phyloP scores from a whole-genome alignment of 352 stramenopile species.

The Pilasporangium apinafurcum region DNA sequence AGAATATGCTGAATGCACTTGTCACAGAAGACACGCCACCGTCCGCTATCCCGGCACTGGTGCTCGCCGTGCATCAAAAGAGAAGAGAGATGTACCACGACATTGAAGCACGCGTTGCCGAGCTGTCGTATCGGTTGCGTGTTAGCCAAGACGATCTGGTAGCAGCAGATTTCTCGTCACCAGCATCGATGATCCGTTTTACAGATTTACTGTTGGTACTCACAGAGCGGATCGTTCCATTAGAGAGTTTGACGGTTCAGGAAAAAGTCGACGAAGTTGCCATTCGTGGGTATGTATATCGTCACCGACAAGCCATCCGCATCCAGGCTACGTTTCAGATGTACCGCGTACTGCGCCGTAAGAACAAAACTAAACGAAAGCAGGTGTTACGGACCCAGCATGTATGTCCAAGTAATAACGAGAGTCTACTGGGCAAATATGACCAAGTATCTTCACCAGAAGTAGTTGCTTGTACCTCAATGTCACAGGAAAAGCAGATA shows the following conservation, averaged over 20 bases:
- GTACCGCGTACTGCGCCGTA: constrained; percentile 33
- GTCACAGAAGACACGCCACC: constrained; percentile 29
- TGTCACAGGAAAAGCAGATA: too few species aligned
- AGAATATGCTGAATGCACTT: constrained; percentile 22
- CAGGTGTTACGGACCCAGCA: too few species aligned
- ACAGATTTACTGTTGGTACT: constrained; percentile 68
- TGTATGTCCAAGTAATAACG: background rate
- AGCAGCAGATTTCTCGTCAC: constrained; percentile 28
- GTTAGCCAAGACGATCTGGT: constrained; percentile 54
- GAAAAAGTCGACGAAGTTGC: constrained; percentile 82
- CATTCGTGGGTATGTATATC: constrained; percentile 60
- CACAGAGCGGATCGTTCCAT: constrained; percentile 51
- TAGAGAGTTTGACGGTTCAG: constrained; percentile 67
- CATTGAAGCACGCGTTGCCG: constrained; percentile 56
- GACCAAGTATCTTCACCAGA: background rate
- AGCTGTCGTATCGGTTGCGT: constrained; percentile 56
- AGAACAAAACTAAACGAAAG: background rate
- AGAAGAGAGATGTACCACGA: constrained; percentile 58
- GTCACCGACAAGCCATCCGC: constrained; percentile 45
- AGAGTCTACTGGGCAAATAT: background rate
- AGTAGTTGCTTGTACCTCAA: background rate
- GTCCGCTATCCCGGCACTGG: constrained; percentile 13
- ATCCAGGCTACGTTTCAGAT: constrained; percentile 65
- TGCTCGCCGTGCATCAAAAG: constrained; percentile 28
- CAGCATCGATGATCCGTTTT: constrained; percentile 68